phyloP scores from a whole-genome alignment of 768 basidiomycete genomes.

The Vararia minispora region DNA sequence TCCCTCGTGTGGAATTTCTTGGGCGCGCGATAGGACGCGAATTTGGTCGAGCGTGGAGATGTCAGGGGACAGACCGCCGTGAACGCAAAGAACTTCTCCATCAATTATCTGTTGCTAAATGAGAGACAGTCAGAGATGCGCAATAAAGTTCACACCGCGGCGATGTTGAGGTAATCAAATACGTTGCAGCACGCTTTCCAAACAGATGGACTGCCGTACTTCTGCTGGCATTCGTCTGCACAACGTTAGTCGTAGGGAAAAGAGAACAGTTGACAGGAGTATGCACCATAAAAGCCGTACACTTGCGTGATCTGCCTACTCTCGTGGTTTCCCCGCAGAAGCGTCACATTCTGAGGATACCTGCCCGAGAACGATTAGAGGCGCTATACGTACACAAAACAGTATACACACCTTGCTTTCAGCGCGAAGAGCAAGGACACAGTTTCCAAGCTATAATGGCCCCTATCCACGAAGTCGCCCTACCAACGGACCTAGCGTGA shows the following conservation, averaged over 20 bases:
- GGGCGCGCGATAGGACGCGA: slow-evolving; percentile 83
- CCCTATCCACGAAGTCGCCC: slow-evolving; percentile 98
- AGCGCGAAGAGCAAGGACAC: slow-evolving; percentile 81
- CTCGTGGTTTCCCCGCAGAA: slow-evolving; percentile 93
- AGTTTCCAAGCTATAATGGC: slow-evolving; percentile 93
- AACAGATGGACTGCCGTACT: slow-evolving; percentile 89
- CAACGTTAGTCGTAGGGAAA: not conserved
- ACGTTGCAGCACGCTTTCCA: slow-evolving; percentile 98
- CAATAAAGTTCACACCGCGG: slow-evolving; percentile 50
- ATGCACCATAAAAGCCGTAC: slow-evolving; percentile 96
- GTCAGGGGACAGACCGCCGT: slow-evolving; percentile 93
- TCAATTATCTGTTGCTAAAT: slow-evolving; percentile 71
- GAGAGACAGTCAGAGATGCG: not conserved
- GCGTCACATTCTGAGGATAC: slow-evolving; percentile 86
- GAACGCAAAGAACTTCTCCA: slow-evolving; percentile 84
- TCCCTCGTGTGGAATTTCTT: slow-evolving; percentile 98
- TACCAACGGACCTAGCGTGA: slow-evolving; percentile 20
- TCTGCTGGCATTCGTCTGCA: slow-evolving; percentile 93
- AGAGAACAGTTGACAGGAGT: slow-evolving; percentile 17
- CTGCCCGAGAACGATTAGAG: slow-evolving; percentile 25
- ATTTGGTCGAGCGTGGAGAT: slow-evolving; percentile 94
- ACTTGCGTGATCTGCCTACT: slow-evolving; percentile 97
- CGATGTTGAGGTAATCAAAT: slow-evolving; percentile 91
- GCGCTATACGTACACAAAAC: not conserved
- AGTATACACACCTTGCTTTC: slow-evolving; percentile 62